phyloP scores from a whole-genome alignment of 768 basidiomycete genomes.

The Lactifluus echinatus region DNA sequence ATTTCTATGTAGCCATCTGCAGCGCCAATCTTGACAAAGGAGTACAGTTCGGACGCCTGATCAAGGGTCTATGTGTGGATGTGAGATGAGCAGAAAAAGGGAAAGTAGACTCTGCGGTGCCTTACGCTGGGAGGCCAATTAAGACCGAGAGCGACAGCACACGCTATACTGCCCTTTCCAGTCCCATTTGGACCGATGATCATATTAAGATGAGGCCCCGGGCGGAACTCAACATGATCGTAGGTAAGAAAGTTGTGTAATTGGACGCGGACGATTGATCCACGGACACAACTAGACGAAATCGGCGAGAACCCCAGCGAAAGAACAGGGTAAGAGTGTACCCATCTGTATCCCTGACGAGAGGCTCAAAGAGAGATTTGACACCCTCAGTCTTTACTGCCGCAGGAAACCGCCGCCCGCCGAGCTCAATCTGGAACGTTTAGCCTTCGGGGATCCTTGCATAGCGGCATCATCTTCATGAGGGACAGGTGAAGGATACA shows the following conservation, averaged over 20 bases:
- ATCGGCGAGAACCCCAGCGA: not conserved
- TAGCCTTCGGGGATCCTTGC: constrained; percentile 50
- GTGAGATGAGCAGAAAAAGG: not conserved
- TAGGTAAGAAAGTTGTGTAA: constrained; percentile 92
- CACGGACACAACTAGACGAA: constrained; percentile 75
- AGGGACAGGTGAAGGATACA: too few relatives aligned
- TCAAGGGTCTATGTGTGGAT: constrained; percentile 64
- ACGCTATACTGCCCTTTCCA: constrained; percentile 91
- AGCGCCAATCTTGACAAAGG: constrained; percentile 78
- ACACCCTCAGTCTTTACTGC: constrained; percentile 19
- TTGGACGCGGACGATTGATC: constrained; percentile 85
- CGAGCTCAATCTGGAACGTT: constrained; percentile 58
- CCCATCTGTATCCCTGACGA: constrained; percentile 69
- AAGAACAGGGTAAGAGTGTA: constrained; percentile 25
- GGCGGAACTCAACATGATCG: constrained; percentile 80
- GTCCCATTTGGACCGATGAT: constrained; percentile 96
- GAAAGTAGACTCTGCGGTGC: not conserved
- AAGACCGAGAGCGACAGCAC: constrained; percentile 83
- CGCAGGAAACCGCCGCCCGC: constrained; percentile 49
- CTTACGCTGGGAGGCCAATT: constrained; percentile 48
- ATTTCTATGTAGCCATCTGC: constrained; percentile 77
- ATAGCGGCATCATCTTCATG: too few relatives aligned
- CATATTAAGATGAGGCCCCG: constrained; percentile 93
- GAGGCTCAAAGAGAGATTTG: constrained; percentile 40
- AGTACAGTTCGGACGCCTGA: constrained; percentile 64